phyloP scores from a whole-genome alignment of 2,329 filamentous ascomycete species.

The Cordyceps cateniannulata region DNA sequence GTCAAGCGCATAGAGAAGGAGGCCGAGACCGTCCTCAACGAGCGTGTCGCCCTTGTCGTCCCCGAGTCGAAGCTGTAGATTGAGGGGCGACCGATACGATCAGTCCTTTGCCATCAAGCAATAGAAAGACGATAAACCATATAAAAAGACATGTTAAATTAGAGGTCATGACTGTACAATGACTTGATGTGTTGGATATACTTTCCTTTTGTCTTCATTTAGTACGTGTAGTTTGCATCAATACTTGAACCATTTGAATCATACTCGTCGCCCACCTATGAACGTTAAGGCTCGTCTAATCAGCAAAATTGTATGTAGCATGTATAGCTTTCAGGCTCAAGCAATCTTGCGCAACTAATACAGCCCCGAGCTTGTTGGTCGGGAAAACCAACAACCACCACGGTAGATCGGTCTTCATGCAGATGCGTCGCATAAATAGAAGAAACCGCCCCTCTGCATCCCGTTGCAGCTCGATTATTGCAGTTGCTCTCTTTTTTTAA shows the following conservation, averaged over 20 bases:
- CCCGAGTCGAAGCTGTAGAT: slow-evolving; percentile 53
- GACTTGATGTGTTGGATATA: not conserved
- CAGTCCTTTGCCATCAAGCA: not conserved
- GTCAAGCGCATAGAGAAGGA: slow-evolving; percentile 71
- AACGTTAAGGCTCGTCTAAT: too few species aligned
- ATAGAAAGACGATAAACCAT: not conserved
- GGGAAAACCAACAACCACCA: too few species aligned
- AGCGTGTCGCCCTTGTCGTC: slow-evolving; percentile 49
- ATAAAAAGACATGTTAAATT: not conserved
- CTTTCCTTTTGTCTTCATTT: not conserved
- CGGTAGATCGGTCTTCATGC: too few species aligned
- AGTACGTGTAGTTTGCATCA: not conserved
- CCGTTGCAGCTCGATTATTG: too few species aligned
- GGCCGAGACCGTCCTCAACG: slow-evolving; percentile 59
- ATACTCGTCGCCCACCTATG: not conserved
- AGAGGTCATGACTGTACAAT: not conserved
- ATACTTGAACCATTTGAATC: not conserved
- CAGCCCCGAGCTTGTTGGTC: too few species aligned
- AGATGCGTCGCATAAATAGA: too few species aligned
- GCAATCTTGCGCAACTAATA: too few species aligned
- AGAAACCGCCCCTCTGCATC: too few species aligned
- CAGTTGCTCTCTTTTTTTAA: too few species aligned
- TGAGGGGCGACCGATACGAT: too few species aligned
- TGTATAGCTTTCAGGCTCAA: too few species aligned
- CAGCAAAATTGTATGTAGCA: too few species aligned